Base-by-base conservation (phyloP, 257 asterid genomes). In the Orobanche coerulescens region DNA sequence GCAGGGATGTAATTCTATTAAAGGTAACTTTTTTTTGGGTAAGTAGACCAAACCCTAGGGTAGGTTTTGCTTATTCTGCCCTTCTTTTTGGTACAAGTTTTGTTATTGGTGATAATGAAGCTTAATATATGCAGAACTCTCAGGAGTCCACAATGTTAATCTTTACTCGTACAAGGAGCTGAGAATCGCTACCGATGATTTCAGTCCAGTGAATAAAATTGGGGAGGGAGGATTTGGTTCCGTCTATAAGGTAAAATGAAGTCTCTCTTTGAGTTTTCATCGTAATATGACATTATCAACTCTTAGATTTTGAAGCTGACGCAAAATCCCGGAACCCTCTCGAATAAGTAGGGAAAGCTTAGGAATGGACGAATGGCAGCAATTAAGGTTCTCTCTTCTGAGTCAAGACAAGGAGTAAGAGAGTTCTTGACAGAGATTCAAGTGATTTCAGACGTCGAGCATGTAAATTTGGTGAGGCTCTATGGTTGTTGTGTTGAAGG, bases 221-320 rank as follows among this genome's bases (percentile, higher is more conserved):
- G 99, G 99, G 64, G 95, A 79, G 78, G 99, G 99, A 34, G 99
- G 97, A 62, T 93, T 93, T 74, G 98, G 99, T 65, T 75, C 84
- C 14, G 99, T 93, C 52, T 93, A 74, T 67, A 86, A 78, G 97
- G 99, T 93, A 71, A 65, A 37, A 9, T 22, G 39, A 47, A 44
- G 23, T 34, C 48, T 37, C 8, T 30, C 61, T 46, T 43, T 49
- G 10, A 25, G 48, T 31, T 60, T 42, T 30, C 20, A 3, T 26
- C 14, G 12, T 46, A 5, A 19, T n/a, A 51, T n/a, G 53, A 15
- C 46, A 24, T 65, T 3, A 8, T 12, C 68, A 62, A 52, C 16
- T 13, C 26, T 9, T 40, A n/a, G 19, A 33, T 9, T 66, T 68
- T 65, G 23, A 18, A 30, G 44, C 64, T 14, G 47, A 59, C 20